Evolutionary conservation across 164 flowering plant genomes (phyloP).

Genomic region (Stephania japonica): DNA sequence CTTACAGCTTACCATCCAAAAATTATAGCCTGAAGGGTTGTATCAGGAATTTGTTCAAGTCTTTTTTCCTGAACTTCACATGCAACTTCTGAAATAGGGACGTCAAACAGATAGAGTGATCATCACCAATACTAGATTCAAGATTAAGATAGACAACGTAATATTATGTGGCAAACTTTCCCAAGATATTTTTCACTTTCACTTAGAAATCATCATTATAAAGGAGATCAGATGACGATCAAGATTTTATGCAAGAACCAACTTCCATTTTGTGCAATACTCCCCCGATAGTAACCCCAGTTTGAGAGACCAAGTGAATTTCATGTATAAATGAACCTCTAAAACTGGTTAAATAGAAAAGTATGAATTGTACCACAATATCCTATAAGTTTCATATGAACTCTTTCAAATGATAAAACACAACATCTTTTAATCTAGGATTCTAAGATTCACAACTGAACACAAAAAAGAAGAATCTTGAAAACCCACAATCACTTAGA

Average conservation of each 20-base stretch:
- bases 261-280: no score
- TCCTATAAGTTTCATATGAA: neutral
- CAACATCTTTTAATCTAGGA: neutral
- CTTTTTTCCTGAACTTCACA: neutral
- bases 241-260: neutral
- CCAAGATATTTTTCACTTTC: neutral
- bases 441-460: neutral
- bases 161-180: neutral
- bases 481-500: neutral
- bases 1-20: no score
- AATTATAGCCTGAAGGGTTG: neutral
- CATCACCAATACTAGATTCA: neutral
- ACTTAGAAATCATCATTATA: neutral
- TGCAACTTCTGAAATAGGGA: neutral
- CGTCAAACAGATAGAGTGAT: neutral
- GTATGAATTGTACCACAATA: neutral
- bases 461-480: neutral
- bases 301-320: no score
- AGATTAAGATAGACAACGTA: neutral
- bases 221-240: neutral
- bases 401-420: neutral
- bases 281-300: no score
- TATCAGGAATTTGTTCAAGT: neutral
- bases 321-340: neutral
- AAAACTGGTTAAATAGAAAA: neutral